These are phyloP conservation scores for Gnetum montanum DNA, from an alignment of 75 land plant species.

Conservation along the genomic window DNA sequence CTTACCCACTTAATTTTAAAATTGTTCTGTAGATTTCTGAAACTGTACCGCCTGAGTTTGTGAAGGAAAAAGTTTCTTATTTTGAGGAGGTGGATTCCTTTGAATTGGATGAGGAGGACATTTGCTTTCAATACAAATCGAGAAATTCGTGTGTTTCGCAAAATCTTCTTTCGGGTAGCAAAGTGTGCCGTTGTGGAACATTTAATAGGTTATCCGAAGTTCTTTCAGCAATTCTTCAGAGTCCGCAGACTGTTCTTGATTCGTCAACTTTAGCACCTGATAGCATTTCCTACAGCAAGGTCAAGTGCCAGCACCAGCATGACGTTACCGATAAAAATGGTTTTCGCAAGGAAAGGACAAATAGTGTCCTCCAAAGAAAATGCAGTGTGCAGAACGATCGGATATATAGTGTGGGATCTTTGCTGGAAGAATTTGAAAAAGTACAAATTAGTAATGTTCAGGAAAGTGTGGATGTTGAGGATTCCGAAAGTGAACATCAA, in stretches of 20 bases:
- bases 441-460: conserved; percentile 3
- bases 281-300: neutral
- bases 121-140: too few relatives aligned
- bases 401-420: neutral
- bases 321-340: neutral
- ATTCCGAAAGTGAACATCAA: too few relatives aligned
- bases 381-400: too few relatives aligned
- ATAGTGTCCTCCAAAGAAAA: too few relatives aligned
- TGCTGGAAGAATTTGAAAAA: neutral
- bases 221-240: conserved; percentile 6
- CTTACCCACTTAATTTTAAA: neutral
- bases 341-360: too few relatives aligned
- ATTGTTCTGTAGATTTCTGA: conserved; percentile 1
- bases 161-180: conserved; percentile 58
- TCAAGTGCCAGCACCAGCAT: neutral
- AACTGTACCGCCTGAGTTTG: conserved; percentile 19
- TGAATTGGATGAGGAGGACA: conserved; percentile 65
- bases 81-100: conserved; percentile 85
- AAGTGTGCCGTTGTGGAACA: conserved; percentile 20
- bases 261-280: conserved; percentile 1
- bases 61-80: conserved; percentile 49
- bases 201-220: conserved; percentile 7
- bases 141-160: too few relatives aligned
- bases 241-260: neutral
- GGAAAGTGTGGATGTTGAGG: neutral